phyloP scores from a whole-genome alignment of 768 basidiomycete genomes.

The Nevesoporus exiguus region DNA sequence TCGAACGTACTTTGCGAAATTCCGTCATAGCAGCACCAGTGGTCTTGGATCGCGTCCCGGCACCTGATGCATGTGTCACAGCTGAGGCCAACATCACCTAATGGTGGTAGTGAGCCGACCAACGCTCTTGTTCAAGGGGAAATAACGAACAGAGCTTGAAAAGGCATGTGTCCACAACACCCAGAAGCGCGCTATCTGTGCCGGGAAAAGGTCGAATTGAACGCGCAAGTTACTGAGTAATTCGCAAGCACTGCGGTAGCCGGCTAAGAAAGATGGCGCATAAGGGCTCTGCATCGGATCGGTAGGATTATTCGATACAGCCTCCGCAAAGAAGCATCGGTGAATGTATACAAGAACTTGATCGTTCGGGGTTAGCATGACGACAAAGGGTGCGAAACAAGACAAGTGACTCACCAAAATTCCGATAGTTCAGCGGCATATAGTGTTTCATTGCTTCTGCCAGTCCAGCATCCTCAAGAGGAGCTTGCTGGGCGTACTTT shows the following conservation, averaged over 20 bases:
- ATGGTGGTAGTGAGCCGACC: neutral
- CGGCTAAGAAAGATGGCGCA: conserved; percentile 64
- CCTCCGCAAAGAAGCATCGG: conserved; percentile 74
- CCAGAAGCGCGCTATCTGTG: conserved; percentile 64
- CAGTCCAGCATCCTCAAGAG: conserved; percentile 49
- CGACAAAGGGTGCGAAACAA: neutral
- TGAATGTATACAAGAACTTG: conserved; percentile 71
- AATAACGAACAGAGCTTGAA: conserved; percentile 51
- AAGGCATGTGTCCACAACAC: conserved; percentile 73
- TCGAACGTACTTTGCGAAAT: conserved; percentile 37
- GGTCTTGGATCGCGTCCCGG: conserved; percentile 52
- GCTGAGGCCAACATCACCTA: conserved; percentile 77
- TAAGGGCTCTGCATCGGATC: conserved; percentile 70
- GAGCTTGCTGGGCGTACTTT: conserved; percentile 50
- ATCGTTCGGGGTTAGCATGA: neutral
- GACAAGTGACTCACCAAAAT: conserved; percentile 48
- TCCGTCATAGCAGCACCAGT: conserved; percentile 69
- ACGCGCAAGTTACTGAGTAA: conserved; percentile 47
- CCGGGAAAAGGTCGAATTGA: conserved; percentile 50
- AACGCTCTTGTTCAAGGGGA: neutral
- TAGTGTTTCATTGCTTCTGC: conserved; percentile 67
- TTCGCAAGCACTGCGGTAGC: conserved; percentile 63
- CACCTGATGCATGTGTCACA: conserved; percentile 59
- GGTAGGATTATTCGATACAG: conserved; percentile 56
- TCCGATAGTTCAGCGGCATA: conserved; percentile 72